Conservation (phyloP, 371 early-diverging fungal species). For the Sporodiniella umbellata region DNA sequence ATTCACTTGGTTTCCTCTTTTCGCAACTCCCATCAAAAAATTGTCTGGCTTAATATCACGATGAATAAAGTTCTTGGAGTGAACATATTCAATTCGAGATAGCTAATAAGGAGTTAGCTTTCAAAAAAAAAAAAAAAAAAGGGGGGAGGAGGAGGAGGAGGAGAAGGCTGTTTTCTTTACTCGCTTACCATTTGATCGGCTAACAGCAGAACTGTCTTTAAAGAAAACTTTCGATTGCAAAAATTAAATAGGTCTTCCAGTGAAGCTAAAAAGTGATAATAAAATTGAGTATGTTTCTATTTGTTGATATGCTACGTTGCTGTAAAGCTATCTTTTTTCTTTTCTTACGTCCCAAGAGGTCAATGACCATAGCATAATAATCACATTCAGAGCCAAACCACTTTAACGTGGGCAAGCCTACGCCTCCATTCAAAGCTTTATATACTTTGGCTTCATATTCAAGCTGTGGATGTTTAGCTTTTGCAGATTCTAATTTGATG, state of each 20-base stretch:
- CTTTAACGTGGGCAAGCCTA: conserved; percentile 95
- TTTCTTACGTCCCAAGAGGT: conserved; percentile 90
- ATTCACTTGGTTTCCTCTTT: conserved; percentile 94
- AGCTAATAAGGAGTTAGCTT: too few species aligned
- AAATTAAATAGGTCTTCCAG: conserved; percentile 99
- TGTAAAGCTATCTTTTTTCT: not conserved
- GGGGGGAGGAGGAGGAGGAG: not conserved
- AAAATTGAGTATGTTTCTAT: too few species aligned
- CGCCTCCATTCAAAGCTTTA: conserved; percentile 90
- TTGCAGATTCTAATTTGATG: conserved; percentile 92
- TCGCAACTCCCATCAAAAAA: conserved; percentile 97
- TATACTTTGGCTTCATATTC: conserved; percentile 97
- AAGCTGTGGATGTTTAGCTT: conserved; percentile 94
- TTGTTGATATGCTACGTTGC: too few species aligned
- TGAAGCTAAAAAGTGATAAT: conserved; percentile 45
- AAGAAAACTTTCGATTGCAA: conserved; percentile 94
- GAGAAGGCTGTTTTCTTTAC: not conserved
- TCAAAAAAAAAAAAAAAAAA: not conserved
- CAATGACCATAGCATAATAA: conserved; percentile 98
- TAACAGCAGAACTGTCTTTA: conserved; percentile 98
- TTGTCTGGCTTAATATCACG: conserved; percentile 97
- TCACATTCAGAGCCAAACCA: conserved; percentile 93
- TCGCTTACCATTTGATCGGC: conserved; percentile 94
- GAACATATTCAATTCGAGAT: conserved; percentile 95
- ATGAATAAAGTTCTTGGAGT: conserved; percentile 80